Evolutionary conservation across 1,284 basidiomycete genomes (phyloP).

Genomic region (Fomitopsis pinicola): DNA sequence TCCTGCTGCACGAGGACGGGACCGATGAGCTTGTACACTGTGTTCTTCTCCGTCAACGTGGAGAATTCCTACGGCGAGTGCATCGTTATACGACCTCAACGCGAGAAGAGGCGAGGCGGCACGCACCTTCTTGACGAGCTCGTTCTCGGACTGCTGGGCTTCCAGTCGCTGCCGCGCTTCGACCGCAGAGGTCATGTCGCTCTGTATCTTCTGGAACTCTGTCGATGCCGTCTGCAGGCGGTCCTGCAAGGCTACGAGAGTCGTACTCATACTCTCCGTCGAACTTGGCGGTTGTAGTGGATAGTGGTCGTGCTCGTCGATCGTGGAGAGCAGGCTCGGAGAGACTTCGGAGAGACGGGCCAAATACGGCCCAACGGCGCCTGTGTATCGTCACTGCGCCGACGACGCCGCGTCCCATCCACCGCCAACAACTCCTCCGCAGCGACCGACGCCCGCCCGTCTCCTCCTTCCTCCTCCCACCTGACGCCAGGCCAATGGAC

Average conservation of each 20-base stretch:
- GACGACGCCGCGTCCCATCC: not conserved
- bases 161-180: constrained; percentile 82
- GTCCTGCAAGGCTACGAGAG: constrained; percentile 32
- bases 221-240: constrained; percentile 61
- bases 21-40: constrained; percentile 90
- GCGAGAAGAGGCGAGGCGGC: constrained; percentile 6
- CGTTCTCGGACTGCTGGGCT: constrained; percentile 89
- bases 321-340: not conserved
- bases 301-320: too few species aligned
- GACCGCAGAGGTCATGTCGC: constrained; percentile 66
- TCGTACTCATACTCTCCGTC: not conserved
- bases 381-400: not conserved
- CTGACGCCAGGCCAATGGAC: constrained; percentile 49
- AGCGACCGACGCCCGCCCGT: not conserved
- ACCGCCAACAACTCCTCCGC: not conserved
- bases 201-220: constrained; percentile 80
- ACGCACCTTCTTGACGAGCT: constrained; percentile 82
- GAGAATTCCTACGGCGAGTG: constrained; percentile 67
- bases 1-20: constrained; percentile 92
- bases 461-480: not conserved
- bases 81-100: not conserved
- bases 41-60: constrained; percentile 72
- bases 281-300: not conserved
- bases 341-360: not conserved
- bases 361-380: not conserved